Evolutionary conservation across 148 eudicot genomes (phyloP), one percentile per base, ranked within the genome.

Genomic region (Camellia lanceoleosa): DNA sequence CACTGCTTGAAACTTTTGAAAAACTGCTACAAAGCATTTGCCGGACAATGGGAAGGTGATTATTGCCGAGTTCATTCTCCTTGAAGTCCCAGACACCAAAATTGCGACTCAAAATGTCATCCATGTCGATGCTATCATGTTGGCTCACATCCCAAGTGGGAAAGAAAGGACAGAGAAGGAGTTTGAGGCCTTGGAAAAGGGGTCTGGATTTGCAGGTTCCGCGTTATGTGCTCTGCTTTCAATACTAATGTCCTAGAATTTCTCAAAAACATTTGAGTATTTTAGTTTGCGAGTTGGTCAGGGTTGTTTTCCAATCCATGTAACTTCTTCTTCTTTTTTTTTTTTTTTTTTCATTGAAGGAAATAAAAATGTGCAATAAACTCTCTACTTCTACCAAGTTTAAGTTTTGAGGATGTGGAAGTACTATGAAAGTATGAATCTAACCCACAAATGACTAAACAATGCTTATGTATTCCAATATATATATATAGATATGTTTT

Each of bases 161-260:
- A 93, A 93, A 77, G 97, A 93, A 81, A 92, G 97, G 89, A 95
- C 99, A 0, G 89, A 87, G 80, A 86, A 84, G 55, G 99, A 95
- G 75, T 95, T 89, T 59, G 86, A 90, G 85, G 82, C 81, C 7
- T 83, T 95, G 81, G 99, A 94, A 6, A 90, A 89, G 67, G 89
- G 85, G 0, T 82, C 97, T 55, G 99, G 99, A 0, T 95, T 95
- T 44, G 74, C 84, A 71, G 87, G 86, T 0, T 90, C 90, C 82
- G 61, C 42, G 86, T 89, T 12, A 90, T 87, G 7, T 85, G 89
- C 15, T 87, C 88, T 60, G 93, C 93, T 70, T 88, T 82, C 84
- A 92, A 91, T 71, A 87, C 92, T 42, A 89, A 89, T 84, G 82
- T 92, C 84, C 90, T 95, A 88, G 97, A 95, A 77, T 87, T 93